Percentiles rank a stretch among this genome's conserved stretches.
Evolutionary conservation across 106 monocot species (phyloP).

Genomic region (Apostasia shenzhenica): DNA sequence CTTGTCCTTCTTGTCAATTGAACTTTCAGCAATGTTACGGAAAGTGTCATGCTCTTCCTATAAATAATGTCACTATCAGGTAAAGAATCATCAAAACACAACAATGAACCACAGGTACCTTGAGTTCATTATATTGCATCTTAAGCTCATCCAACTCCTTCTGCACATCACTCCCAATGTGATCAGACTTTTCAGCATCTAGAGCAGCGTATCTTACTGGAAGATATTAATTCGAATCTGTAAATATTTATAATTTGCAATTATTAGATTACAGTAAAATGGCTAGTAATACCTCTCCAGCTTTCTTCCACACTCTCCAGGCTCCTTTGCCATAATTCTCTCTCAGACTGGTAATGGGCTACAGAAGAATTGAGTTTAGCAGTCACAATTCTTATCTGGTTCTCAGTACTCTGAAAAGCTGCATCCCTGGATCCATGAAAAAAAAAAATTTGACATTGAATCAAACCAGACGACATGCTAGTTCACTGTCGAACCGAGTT

Average conservation of each 20-base stretch:
- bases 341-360: slow-evolving; percentile 53
- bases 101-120: slow-evolving; percentile 38
- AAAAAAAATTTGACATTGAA: too few species aligned
- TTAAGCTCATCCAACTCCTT: slow-evolving; percentile 54
- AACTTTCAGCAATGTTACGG: slow-evolving; percentile 80
- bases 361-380: slow-evolving; percentile 59
- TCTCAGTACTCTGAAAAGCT: slow-evolving; percentile 51
- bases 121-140: slow-evolving; percentile 52
- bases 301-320: slow-evolving; percentile 67
- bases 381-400: slow-evolving; percentile 32
- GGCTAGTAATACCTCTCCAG: slow-evolving; percentile 65
- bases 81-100: slow-evolving; percentile 2
- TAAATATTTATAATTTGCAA: neutral
- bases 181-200: slow-evolving; percentile 42
- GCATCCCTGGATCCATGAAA: slow-evolving; percentile 46
- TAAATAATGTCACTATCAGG: slow-evolving; percentile 8
- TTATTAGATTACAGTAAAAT: neutral
- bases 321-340: slow-evolving; percentile 72
- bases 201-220: slow-evolving; percentile 64
- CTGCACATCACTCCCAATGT: slow-evolving; percentile 27
- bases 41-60: slow-evolving; percentile 89
- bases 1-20: slow-evolving; percentile 82
- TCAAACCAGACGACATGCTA: too few species aligned
- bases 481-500: too few species aligned
- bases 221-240: slow-evolving; percentile 10